Percentiles rank a stretch among this genome's conserved stretches.
Conservation (phyloP, 805 yeast species). For the Nakazawaea ernobii region DNA sequence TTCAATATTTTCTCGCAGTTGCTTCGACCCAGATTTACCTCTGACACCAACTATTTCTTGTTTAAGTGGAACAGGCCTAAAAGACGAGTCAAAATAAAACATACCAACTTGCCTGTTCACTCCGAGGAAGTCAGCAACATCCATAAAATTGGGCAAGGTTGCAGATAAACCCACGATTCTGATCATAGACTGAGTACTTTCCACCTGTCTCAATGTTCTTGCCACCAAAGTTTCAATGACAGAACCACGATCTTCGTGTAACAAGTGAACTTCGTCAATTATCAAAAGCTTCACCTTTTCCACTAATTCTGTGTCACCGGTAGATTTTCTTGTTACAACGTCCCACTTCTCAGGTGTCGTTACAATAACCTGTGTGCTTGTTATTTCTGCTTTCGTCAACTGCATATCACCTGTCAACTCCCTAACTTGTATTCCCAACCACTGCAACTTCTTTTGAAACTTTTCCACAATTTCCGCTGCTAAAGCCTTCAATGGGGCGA, state of each 20-base stretch:
- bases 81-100: conserved; percentile 90
- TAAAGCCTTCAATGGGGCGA: conserved; percentile 88
- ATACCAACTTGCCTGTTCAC: conserved; percentile 87
- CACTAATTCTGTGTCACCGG: conserved; percentile 81
- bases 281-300: conserved; percentile 80
- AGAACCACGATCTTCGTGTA: conserved; percentile 97
- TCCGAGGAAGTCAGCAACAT: conserved; percentile 91
- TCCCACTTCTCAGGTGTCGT: conserved; percentile 98
- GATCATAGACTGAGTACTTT: conserved; percentile 88
- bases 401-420: conserved; percentile 97
- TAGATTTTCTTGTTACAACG: conserved; percentile 90
- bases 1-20: conserved; percentile 70
- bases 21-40: conserved; percentile 77
- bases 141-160: conserved; percentile 84
- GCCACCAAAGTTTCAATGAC: conserved; percentile 95
- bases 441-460: conserved; percentile 65
- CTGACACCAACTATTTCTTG: conserved; percentile 84
- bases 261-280: conserved; percentile 93
- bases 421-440: conserved; percentile 83
- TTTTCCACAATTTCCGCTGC: conserved; percentile 97
- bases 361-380: conserved; percentile 80
- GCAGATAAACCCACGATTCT: conserved; percentile 93
- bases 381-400: conserved; percentile 70
- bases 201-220: conserved; percentile 91
- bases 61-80: conserved; percentile 88